Base-by-base conservation (phyloP, 345 rosid genomes). In the Eucalyptus pumila region DNA sequence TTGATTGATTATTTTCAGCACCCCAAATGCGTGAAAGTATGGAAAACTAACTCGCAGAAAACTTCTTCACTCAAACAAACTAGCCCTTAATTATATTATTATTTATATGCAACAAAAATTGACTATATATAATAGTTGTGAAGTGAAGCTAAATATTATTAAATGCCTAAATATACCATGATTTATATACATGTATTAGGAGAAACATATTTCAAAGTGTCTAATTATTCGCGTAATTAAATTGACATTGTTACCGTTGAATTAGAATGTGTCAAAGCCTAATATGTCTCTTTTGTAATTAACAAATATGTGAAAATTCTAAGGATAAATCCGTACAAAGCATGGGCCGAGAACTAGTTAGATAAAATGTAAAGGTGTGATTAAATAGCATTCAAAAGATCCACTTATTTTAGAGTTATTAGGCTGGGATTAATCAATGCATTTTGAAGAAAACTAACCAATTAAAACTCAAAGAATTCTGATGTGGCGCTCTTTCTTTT, bases 1-100 rank as follows among this genome's bases (percentile, higher is more conserved):
- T 1, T 3, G 2, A 60, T 0, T 0, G 2, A 60, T 60, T 3
- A 26, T 60, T 27, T 60, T 60, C 8, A 60, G 15, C 67, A 27
- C 7, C 8, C 7, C 15, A 60, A 60, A 27, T 6, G 0, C 1
- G 0, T 56, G 62, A 56, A 9, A 56, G 12, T 56, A 56, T 60
- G 14, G 67, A 60, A 60, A 60, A 60, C 8, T 60, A 26, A 60
- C 16, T 27, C 0, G 4, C 2, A 12, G 6, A 26, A 26, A 26
- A 26, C 13, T 60, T 2, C 5, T 26, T 11, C 2, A 0, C n/a
- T 26, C 32, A 60, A 12, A 27, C 67, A 60, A 60, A 27, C 30
- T 27, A 0, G 11, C 32, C 32, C 16, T 60, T 26, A 12, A 60
- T 60, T 60, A 60, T 60, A 11, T 27, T 12, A 27, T 27, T 15